Evolutionary conservation across 2,329 filamentous ascomycete genomes (phyloP).

Genomic region (Penicillium sclerotiorum): DNA sequence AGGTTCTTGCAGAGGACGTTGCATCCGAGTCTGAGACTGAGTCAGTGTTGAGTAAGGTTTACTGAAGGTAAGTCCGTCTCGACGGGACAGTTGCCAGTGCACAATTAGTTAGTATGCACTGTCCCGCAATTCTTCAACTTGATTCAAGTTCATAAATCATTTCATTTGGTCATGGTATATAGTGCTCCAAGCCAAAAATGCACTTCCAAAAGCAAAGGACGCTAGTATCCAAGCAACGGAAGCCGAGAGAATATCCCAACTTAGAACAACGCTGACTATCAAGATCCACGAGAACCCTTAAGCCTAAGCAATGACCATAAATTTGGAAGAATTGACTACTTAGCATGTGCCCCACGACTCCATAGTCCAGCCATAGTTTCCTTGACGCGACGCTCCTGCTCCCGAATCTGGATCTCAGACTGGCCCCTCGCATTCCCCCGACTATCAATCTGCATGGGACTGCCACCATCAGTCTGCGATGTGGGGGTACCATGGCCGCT

Average conservation of each 20-base stretch:
- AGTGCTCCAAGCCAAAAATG: background rate
- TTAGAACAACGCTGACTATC: too few species aligned
- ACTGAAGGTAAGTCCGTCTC: too few species aligned
- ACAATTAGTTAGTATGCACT: too few species aligned
- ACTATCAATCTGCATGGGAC: slow-evolving; percentile 58
- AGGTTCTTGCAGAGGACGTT: too few species aligned
- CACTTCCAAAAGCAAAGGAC: background rate
- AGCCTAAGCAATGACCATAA: background rate
- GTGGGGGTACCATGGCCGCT: slow-evolving; percentile 16
- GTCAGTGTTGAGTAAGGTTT: too few species aligned
- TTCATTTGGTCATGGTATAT: slow-evolving; percentile 13
- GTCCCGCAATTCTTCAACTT: too few species aligned
- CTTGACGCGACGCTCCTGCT: slow-evolving; percentile 62
- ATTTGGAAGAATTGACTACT: slow-evolving; percentile 10
- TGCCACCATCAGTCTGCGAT: slow-evolving; percentile 2
- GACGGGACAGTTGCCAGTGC: too few species aligned
- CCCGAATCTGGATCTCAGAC: slow-evolving; percentile 63
- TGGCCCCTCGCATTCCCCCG: slow-evolving; percentile 63
- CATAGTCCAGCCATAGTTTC: slow-evolving; percentile 62
- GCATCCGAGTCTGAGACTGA: too few species aligned
- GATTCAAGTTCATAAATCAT: slow-evolving; percentile 16
- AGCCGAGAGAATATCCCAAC: too few species aligned
- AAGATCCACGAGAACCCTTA: too few species aligned
- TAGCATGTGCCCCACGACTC: slow-evolving; percentile 38
- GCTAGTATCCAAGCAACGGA: background rate